phyloP scores from a whole-genome alignment of 257 asterid species.

The Plantago elongata region DNA sequence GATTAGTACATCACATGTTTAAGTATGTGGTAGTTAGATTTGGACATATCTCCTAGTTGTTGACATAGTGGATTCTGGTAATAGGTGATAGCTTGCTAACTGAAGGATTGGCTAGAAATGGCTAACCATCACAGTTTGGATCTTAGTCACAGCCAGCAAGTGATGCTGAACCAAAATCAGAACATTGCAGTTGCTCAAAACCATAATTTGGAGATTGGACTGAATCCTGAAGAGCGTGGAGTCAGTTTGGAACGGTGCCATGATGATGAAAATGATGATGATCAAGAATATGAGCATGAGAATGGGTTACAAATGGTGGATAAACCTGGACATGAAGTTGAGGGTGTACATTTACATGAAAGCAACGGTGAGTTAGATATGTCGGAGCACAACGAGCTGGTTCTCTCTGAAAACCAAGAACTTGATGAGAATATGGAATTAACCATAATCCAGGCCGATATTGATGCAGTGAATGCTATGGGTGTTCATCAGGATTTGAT shows the following conservation, averaged over 20 bases:
- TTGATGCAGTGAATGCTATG: slow-evolving; percentile 51
- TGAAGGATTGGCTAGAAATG: slow-evolving; percentile 34
- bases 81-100: slow-evolving; percentile 8
- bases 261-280: slow-evolving; percentile 34
- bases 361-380: slow-evolving; percentile 47
- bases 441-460: slow-evolving; percentile 55
- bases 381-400: slow-evolving; percentile 55
- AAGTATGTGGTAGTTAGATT: not conserved
- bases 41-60: not conserved
- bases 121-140: slow-evolving; percentile 35
- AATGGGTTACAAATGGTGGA: slow-evolving; percentile 50
- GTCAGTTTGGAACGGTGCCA: slow-evolving; percentile 39
- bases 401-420: slow-evolving; percentile 49
- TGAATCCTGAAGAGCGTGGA: slow-evolving; percentile 36
- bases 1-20: too few relatives aligned
- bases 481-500: slow-evolving; percentile 43
- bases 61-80: slow-evolving; percentile 9
- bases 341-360: slow-evolving; percentile 39
- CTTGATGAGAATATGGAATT: slow-evolving; percentile 71
- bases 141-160: slow-evolving; percentile 49
- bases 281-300: slow-evolving; percentile 49
- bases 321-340: slow-evolving; percentile 52
- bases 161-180: slow-evolving; percentile 46
- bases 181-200: slow-evolving; percentile 39
- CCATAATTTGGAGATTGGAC: slow-evolving; percentile 49